Percentiles rank a stretch among this genome's conserved stretches.
phyloP scores from a whole-genome alignment of 768 basidiomycete genomes.

The Stropharia rugosoannulata region DNA sequence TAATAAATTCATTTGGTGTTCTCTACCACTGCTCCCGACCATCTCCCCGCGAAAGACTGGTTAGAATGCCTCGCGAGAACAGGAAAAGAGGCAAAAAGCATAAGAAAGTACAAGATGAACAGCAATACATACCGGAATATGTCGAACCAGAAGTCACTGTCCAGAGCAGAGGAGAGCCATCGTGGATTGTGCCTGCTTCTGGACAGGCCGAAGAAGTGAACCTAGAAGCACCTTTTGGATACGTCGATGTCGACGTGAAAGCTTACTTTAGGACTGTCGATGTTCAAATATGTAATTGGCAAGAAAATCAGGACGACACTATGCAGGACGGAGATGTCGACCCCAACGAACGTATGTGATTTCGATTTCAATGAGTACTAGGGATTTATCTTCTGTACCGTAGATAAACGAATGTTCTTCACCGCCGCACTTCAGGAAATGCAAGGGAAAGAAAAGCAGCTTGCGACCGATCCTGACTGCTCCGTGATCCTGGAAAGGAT shows the following conservation, averaged over 20 bases:
- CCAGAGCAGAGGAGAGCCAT: conserved; percentile 43
- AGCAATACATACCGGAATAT: conserved; percentile 14
- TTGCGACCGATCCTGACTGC: conserved; percentile 93
- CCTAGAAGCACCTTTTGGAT: conserved; percentile 83
- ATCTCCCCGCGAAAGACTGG: not conserved
- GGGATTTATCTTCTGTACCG: not conserved
- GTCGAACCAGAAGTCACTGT: conserved; percentile 9
- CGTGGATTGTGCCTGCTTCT: conserved; percentile 63
- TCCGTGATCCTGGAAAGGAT: conserved; percentile 89
- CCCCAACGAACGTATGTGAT: conserved; percentile 66
- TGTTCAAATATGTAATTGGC: conserved; percentile 85
- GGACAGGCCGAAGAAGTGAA: conserved; percentile 37
- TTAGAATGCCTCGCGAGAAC: conserved; percentile 68
- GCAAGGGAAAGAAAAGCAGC: conserved; percentile 82
- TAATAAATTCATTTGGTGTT: too few species aligned
- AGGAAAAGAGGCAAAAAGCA: conserved; percentile 78
- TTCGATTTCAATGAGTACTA: not conserved
- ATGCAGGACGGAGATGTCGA: conserved; percentile 43
- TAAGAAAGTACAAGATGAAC: conserved; percentile 44
- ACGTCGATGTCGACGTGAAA: conserved; percentile 86
- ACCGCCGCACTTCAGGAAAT: conserved; percentile 83
- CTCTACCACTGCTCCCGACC: not conserved
- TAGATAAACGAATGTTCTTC: conserved; percentile 78
- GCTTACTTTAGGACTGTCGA: conserved; percentile 92
- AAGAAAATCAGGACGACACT: conserved; percentile 49